phyloP scores from a whole-genome alignment of 352 stramenopile species.

The Phytophthora chlamydospora region DNA sequence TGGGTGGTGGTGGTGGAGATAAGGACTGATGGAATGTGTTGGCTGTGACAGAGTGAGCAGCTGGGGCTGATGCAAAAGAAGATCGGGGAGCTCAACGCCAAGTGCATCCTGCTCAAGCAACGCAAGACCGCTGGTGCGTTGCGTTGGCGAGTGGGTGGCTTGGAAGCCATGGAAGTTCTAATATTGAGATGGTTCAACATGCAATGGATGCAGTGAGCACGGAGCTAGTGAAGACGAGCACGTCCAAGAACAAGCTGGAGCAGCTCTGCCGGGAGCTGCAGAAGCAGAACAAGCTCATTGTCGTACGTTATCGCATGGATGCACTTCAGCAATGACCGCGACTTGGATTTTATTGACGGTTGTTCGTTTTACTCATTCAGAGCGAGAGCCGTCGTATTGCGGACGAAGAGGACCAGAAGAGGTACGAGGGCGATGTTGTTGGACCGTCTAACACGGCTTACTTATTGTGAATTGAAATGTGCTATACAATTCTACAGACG shows the following conservation, averaged over 20 bases:
- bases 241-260: conserved; percentile 80
- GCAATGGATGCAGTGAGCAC: conserved; percentile 43
- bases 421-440: conserved; percentile 31
- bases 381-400: conserved; percentile 83
- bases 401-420: conserved; percentile 85
- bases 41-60: conserved; percentile 51
- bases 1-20: neutral
- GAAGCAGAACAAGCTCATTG: conserved; percentile 90
- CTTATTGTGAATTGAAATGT: neutral
- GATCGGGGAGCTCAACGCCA: conserved; percentile 80
- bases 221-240: conserved; percentile 67
- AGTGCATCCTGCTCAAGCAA: conserved; percentile 79
- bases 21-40: conserved; percentile 4
- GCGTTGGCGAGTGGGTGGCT: neutral
- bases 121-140: conserved; percentile 62
- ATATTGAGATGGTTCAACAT: neutral
- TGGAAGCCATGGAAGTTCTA: too few species aligned
- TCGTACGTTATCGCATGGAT: conserved; percentile 37
- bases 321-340: neutral
- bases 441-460: neutral
- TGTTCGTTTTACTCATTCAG: conserved; percentile 20
- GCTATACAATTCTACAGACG: conserved; percentile 39
- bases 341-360: neutral
- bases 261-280: conserved; percentile 86
- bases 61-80: conserved; percentile 79